These are phyloP conservation scores for Dioszegia hungarica DNA, from an alignment of 768 basidiomycete species.

Conservation along the genomic window DNA sequence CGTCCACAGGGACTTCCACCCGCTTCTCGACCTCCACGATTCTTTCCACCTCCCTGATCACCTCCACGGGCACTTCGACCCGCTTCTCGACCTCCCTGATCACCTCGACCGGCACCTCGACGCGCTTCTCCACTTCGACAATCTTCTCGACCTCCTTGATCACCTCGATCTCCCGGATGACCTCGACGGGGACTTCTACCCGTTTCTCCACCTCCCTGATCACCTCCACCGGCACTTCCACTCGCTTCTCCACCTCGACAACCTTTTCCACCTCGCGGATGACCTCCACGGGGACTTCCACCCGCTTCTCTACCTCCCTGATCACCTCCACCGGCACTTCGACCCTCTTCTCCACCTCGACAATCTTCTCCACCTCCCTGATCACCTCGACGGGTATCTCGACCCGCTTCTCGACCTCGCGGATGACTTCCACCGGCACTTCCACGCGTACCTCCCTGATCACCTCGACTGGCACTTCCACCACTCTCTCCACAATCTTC, in stretches of 20 bases:
- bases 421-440: constrained; percentile 28
- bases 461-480: constrained; percentile 38
- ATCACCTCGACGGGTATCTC: constrained; percentile 28
- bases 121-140: constrained; percentile 23
- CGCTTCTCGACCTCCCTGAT: constrained; percentile 34
- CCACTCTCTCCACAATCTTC: constrained; percentile 21
- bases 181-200: constrained; percentile 39
- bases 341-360: constrained; percentile 40
- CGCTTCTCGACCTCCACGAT: constrained; percentile 35
- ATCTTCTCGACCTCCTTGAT: constrained; percentile 39
- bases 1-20: constrained; percentile 34
- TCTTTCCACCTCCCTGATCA: constrained; percentile 33
- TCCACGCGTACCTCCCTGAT: constrained; percentile 26
- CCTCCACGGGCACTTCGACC: constrained; percentile 36
- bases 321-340: constrained; percentile 31
- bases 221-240: constrained; percentile 35
- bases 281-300: constrained; percentile 37
- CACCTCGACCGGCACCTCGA: constrained; percentile 30
- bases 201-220: constrained; percentile 27
- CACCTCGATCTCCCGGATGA: constrained; percentile 37
- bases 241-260: constrained; percentile 36
- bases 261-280: constrained; percentile 34
- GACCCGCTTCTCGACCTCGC: constrained; percentile 24
- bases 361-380: constrained; percentile 22
- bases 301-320: constrained; percentile 44